Conservation (phyloP, 352 stramenopile genomes). For the Phytophthora citrophthora region DNA sequence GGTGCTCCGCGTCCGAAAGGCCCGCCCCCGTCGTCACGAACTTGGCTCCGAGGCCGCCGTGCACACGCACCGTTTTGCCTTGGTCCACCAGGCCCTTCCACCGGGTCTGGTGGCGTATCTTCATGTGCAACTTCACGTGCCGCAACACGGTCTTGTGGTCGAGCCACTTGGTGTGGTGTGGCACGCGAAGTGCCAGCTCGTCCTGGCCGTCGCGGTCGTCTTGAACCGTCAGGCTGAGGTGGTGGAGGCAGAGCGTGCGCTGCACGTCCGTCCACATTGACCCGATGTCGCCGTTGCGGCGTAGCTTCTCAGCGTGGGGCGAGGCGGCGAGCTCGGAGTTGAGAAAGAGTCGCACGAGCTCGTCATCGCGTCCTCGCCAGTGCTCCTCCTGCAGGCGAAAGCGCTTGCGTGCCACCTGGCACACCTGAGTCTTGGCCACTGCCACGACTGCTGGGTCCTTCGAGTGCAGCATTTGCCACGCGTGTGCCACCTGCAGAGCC, state of each 20-base stretch:
- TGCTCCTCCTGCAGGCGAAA: slow-evolving; percentile 7
- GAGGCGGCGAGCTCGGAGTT: slow-evolving; percentile 5
- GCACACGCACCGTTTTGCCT: not conserved
- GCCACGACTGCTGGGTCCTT: slow-evolving; percentile 1
- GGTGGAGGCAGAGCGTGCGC: not conserved
- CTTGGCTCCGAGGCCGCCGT: no score
- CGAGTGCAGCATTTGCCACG: slow-evolving; percentile 26
- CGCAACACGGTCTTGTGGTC: slow-evolving; percentile 8
- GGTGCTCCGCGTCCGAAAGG: no score
- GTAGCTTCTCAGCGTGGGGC: not conserved
- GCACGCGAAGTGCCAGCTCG: not conserved
- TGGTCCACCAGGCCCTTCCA: slow-evolving; percentile 1
- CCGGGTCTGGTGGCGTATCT: slow-evolving; percentile 2
- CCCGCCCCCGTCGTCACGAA: no score
- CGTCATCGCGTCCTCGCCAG: slow-evolving; percentile 6
- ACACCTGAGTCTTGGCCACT: slow-evolving; percentile 4
- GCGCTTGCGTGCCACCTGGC: slow-evolving; percentile 13
- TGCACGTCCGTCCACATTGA: slow-evolving; percentile 18
- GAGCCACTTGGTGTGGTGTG: not conserved
- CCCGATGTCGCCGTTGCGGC: slow-evolving; percentile 6
- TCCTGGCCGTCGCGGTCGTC: not conserved
- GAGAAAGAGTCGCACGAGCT: slow-evolving; percentile 7
- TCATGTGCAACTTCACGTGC: slow-evolving; percentile 13
- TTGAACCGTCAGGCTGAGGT: not conserved
- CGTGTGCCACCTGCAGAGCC: slow-evolving; percentile 19